Evolutionary conservation across 495 filamentous ascomycete genomes (phyloP).

Genomic region (Neurospora sp.): DNA sequence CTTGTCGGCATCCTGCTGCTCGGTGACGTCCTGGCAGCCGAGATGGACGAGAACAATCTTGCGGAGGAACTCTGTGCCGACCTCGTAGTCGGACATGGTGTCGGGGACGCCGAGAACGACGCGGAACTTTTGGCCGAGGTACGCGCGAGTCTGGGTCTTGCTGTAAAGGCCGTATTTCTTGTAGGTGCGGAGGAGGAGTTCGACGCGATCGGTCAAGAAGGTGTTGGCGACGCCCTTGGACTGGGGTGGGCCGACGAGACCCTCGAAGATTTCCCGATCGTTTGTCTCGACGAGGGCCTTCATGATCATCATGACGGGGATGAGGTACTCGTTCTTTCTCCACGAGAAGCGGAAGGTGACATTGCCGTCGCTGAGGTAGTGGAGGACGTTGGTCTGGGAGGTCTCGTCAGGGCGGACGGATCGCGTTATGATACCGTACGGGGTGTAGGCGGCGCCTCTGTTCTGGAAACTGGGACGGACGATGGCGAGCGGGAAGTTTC

Average conservation of each 20-base stretch:
- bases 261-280: constrained; percentile 91
- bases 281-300: constrained; percentile 95
- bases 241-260: constrained; percentile 59
- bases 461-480: constrained; percentile 77
- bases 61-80: constrained; percentile 78
- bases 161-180: constrained; percentile 77
- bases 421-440: constrained; percentile 80
- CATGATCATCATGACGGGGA: constrained; percentile 91
- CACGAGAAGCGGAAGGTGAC: constrained; percentile 95
- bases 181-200: constrained; percentile 85
- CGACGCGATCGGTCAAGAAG: constrained; percentile 88
- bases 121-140: constrained; percentile 81
- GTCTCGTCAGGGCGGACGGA: constrained; percentile 92
- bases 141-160: constrained; percentile 64
- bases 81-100: constrained; percentile 75
- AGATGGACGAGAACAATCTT: constrained; percentile 86
- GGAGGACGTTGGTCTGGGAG: constrained; percentile 92
- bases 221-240: constrained; percentile 75
- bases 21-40: constrained; percentile 68
- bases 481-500: constrained; percentile 93
- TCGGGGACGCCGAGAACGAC: constrained; percentile 70
- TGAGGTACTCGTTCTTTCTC: constrained; percentile 90
- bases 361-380: constrained; percentile 92
- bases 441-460: constrained; percentile 75
- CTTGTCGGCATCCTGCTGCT: constrained; percentile 77